phyloP scores from a whole-genome alignment of 1,284 basidiomycete genomes.

The Ustilago trichophora region DNA sequence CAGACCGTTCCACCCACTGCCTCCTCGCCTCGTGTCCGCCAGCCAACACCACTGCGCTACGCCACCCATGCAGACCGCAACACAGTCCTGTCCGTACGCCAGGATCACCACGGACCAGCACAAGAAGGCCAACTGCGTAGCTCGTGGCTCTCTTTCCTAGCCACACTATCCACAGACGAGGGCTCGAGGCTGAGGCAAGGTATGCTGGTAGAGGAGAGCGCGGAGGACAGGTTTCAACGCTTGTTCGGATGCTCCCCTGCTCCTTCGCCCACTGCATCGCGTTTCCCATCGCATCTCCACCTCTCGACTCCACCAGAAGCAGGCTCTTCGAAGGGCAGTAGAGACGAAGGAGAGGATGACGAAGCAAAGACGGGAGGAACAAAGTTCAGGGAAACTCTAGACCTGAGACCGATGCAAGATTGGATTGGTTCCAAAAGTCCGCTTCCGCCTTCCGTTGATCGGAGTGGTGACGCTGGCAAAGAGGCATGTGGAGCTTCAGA shows the following conservation, averaged over 20 bases:
- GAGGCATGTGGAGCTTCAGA: neutral
- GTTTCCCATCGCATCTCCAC: neutral
- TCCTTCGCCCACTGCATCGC: constrained; percentile 14
- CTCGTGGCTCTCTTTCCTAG: constrained; percentile 34
- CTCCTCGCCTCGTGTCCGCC: neutral
- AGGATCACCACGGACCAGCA: neutral
- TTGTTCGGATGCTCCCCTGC: constrained; percentile 41
- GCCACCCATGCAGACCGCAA: constrained; percentile 1
- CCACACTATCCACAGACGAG: constrained; percentile 4
- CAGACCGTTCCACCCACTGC: constrained; percentile 7
- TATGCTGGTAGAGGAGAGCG: constrained; percentile 1
- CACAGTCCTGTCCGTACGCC: neutral
- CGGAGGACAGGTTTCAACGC: constrained; percentile 23
- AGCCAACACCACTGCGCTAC: constrained; percentile 12
- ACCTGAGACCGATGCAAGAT: constrained; percentile 9
- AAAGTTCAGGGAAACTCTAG: constrained; percentile 17
- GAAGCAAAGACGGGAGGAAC: neutral
- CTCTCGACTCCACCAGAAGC: neutral
- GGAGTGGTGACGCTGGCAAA: neutral
- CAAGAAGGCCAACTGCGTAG: neutral
- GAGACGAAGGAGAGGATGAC: neutral
- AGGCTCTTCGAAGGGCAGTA: neutral
- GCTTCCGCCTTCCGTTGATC: neutral
- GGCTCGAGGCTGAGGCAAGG: neutral
- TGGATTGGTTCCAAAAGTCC: constrained; percentile 30